Conservation (phyloP, 2,329 filamentous ascomycete species). For the Alternaria longipes region DNA sequence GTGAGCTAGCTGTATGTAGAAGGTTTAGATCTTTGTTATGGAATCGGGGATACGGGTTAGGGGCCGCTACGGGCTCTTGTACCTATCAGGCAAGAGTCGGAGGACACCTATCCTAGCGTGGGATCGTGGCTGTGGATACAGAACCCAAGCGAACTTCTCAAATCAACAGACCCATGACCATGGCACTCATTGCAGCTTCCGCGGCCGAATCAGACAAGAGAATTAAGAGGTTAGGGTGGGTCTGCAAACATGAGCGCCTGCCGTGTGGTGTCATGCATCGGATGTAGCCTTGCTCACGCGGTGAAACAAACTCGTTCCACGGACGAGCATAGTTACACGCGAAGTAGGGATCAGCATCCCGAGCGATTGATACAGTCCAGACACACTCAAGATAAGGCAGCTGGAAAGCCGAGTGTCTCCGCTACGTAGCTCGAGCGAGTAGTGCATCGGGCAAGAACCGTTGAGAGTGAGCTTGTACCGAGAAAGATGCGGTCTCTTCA, state of each 20-base stretch:
- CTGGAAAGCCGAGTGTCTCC: not conserved
- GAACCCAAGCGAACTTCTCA: not conserved
- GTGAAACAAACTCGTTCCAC: not conserved
- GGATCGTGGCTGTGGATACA: conserved; percentile 2
- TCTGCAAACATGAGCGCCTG: not conserved
- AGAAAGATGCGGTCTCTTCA: not conserved
- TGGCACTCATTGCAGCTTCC: not conserved
- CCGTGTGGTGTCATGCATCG: not conserved
- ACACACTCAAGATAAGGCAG: not conserved
- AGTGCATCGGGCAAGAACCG: not conserved
- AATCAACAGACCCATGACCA: not conserved
- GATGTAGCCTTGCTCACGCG: not conserved
- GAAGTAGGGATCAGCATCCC: not conserved
- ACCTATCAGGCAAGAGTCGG: not conserved
- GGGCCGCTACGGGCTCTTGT: not conserved
- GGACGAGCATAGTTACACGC: not conserved
- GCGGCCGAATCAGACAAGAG: not conserved
- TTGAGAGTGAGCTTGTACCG: not conserved
- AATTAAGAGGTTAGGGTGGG: not conserved
- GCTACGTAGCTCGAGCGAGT: not conserved
- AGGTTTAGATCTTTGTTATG: not conserved
- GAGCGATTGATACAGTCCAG: not conserved
- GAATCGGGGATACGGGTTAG: not conserved
- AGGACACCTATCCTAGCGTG: not conserved
- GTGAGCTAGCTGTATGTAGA: not conserved